Base-by-base conservation (phyloP, 192 early-diverging fungal genomes). In the Backusella mclennaniae region DNA sequence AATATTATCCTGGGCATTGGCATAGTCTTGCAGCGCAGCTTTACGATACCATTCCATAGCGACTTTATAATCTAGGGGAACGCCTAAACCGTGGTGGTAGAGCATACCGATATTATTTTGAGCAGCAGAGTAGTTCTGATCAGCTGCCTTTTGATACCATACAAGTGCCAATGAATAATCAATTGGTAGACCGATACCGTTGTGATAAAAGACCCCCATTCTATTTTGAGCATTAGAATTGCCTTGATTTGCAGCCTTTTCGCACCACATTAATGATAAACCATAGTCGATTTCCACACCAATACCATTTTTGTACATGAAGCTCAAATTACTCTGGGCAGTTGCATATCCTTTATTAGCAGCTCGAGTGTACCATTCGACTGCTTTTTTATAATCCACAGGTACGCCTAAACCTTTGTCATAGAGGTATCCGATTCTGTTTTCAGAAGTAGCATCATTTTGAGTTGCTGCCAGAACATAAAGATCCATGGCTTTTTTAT, bases 31-130 rank as follows among this genome's bases (percentile, higher is more conserved):
- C 8, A 29, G 23, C 12, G 56, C 56, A 12, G 23, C 56, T 26
- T 63, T 63, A 1, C 56, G 56, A 63, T 63, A 63, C 56, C 56
- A 63, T 63, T 63, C 56, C 56, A 63, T 63, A 4, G 56, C 56
- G 3, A 29, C 4, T 12, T 12, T 29, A 11, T 63, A 63, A 63
- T 63, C 9, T 1, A 63, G 23, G 4, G 56, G 3, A 0, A 63
- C 56, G 12, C 56, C 23, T 12, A 63, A 29, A 1, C 56, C 56
- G 3, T 63, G 56, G 0, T 63, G 56, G 12, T 63, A 63, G 6
- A 63, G 9, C 56, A 63, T 63, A 14, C 56, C 56, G 2, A 63
- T 63, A 63, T 63, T 63, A 12, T 63, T 63, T 63, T 63, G 56
- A 9, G 56, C 56, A 23, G 56, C 56, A 4, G 56, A 63, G 14